Evolutionary conservation across 2,329 filamentous ascomycete species (phyloP).

Genomic region (Xylaria sp.): DNA sequence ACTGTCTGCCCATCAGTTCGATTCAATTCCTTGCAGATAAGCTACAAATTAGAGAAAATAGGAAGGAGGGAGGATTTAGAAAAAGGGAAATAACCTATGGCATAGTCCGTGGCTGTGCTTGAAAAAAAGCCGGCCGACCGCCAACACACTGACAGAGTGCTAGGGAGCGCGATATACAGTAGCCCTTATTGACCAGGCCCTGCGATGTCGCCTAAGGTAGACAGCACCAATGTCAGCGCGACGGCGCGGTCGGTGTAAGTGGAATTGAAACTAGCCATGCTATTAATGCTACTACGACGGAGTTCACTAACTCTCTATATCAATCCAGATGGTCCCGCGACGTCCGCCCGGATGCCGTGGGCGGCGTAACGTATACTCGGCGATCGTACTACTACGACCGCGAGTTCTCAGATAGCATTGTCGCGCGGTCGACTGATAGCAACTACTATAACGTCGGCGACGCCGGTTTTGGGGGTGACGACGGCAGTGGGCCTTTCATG

Average conservation of each 20-base stretch:
- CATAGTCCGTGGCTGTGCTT: background rate
- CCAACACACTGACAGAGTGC: background rate
- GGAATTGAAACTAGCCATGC: too few relatives aligned
- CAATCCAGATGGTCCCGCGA: slow-evolving; percentile 24
- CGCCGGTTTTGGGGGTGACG: background rate
- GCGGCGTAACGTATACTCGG: slow-evolving; percentile 17
- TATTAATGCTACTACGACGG: too few relatives aligned
- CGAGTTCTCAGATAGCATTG: slow-evolving; percentile 23
- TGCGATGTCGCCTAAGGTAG: slow-evolving; percentile 16
- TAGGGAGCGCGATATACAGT: background rate
- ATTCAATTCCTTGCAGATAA: too few relatives aligned
- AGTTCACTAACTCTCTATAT: too few relatives aligned
- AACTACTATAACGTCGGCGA: too few relatives aligned
- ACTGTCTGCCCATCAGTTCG: too few relatives aligned
- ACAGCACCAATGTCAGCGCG: background rate
- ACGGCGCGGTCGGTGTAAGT: background rate
- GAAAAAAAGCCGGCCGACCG: background rate
- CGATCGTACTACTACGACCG: slow-evolving; percentile 20
- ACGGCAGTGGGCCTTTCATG: background rate
- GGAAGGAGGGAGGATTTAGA: background rate
- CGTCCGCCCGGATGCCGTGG: background rate
- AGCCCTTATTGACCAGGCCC: background rate
- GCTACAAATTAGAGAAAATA: too few relatives aligned
- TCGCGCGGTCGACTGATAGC: background rate
- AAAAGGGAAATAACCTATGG: background rate